Base-by-base conservation (phyloP, 2,329 filamentous ascomycete species). In the Fusarium penzigii region DNA sequence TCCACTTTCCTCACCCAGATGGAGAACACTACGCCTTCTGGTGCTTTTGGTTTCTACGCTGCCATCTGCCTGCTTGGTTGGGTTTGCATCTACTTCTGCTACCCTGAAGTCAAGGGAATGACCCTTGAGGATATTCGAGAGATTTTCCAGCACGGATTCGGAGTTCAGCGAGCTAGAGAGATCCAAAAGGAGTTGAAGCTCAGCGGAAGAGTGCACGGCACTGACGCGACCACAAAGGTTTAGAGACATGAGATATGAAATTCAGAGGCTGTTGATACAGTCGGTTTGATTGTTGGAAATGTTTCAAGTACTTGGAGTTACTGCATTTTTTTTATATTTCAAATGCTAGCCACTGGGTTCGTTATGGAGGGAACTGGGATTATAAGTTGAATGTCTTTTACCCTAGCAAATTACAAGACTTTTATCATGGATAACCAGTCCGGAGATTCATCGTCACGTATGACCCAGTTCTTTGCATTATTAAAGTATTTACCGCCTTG, bases 81-180 rank as follows among this genome's bases (percentile, higher is more conserved):
- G 53, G 51, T 52, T 5, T 64, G 53, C 49, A 71, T 81, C 20
- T 71, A 75, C 48, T 75, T 80, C 66, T 79, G 69, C 57, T 82
- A 80, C 57, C 79, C 79, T 1, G 78, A 82, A 55, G 78, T 80
- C 2, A 79, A 80, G 57, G 78, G 79, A 11, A 76, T 83, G 72
- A 75, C 78, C 16, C 67, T 83, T 3, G 81, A 83, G 59, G 77
- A 78, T 43, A 74, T 82, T n/a, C 68, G 76, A 32, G 75, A 78
- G 45, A 71, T 81, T 6, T 82, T 82, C 57, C 62, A 72, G 41
- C 69, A 78, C 42, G 75, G 75, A 0, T 80, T 79, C 52, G 77
- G 76, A 13, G 72, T 78, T 1, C 65, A 70, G 49, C 66, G 72
- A 40, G 73, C 76, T 1, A 65, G 71, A 48, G 57, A 70, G 52